Percentiles rank a stretch among this genome's conserved stretches.
phyloP scores from a whole-genome alignment of 371 early-diverging fungal species.

The Mortierella sp. region DNA sequence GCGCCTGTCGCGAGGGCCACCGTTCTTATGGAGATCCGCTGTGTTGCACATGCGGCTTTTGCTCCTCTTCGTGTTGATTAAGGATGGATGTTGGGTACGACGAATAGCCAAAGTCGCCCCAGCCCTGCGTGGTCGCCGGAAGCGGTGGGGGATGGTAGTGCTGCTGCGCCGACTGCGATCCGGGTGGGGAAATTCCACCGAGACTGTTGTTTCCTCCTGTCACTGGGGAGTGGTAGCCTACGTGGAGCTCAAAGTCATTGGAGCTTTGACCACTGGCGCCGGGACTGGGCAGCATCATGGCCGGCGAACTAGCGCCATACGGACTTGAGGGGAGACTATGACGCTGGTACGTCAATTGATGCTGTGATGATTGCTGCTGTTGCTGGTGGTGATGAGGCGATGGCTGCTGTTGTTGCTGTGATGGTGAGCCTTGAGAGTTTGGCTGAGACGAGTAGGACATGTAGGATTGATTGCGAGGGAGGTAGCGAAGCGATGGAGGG shows the following conservation, averaged over 20 bases:
- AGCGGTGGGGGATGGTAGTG: slow-evolving; percentile 21
- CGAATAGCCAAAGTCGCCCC: slow-evolving; percentile 34
- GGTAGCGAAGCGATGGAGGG: slow-evolving; percentile 27
- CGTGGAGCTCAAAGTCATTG: slow-evolving; percentile 25
- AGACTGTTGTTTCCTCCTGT: slow-evolving; percentile 10
- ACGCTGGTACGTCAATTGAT: slow-evolving; percentile 1
- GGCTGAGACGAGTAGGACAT: slow-evolving; percentile 14
- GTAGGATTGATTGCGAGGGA: slow-evolving; percentile 19
- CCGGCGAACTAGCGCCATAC: slow-evolving; percentile 20
- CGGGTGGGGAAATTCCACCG: slow-evolving; percentile 12
- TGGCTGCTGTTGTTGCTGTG: slow-evolving; percentile 22
- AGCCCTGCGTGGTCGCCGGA: slow-evolving; percentile 30
- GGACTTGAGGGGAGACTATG: slow-evolving; percentile 14
- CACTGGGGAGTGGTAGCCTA: slow-evolving; percentile 31
- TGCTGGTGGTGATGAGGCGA: slow-evolving; percentile 17
- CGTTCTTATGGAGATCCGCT: slow-evolving; percentile 24
- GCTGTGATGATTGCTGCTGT: slow-evolving; percentile 13
- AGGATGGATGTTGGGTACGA: slow-evolving; percentile 24
- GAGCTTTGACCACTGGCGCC: slow-evolving; percentile 4
- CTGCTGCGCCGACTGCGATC: slow-evolving; percentile 2
- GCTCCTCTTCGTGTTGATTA: slow-evolving; percentile 19
- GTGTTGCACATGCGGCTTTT: slow-evolving; percentile 12
- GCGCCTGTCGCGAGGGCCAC: too few relatives aligned
- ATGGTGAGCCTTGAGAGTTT: slow-evolving; percentile 9
- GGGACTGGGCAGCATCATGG: slow-evolving; percentile 17